Conservation (phyloP, 2,329 filamentous ascomycete species). For the Cyphellophora attinorum region DNA sequence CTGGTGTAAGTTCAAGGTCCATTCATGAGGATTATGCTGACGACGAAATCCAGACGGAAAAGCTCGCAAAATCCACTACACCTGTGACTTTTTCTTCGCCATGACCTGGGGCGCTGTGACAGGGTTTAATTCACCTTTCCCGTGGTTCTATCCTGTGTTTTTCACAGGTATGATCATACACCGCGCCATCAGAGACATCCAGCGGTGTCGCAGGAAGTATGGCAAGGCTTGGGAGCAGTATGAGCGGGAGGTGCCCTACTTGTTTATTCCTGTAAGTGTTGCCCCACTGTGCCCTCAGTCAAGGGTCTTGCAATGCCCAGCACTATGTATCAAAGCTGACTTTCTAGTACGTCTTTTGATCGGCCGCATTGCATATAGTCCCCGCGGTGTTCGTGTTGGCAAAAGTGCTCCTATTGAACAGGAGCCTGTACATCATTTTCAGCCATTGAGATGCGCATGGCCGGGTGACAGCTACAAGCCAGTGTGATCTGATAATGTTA, state of each 20-base stretch:
- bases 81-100: constrained; percentile 70
- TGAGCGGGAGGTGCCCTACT: constrained; percentile 67
- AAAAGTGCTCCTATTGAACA: too few species aligned
- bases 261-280: constrained; percentile 64
- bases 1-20: constrained; percentile 52
- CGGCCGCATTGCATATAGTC: neutral
- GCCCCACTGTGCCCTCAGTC: constrained; percentile 1
- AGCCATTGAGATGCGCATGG: too few species aligned
- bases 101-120: constrained; percentile 71
- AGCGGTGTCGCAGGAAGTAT: constrained; percentile 67
- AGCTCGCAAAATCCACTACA: constrained; percentile 73
- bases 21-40: constrained; percentile 4
- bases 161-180: constrained; percentile 73
- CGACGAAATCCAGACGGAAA: constrained; percentile 45
- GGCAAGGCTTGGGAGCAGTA: constrained; percentile 76
- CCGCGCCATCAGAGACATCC: constrained; percentile 64
- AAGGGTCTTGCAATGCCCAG: too few species aligned
- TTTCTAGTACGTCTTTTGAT: constrained; percentile 15
- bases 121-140: constrained; percentile 71
- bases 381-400: neutral
- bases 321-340: too few species aligned
- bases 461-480: too few species aligned
- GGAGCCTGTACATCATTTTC: too few species aligned
- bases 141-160: constrained; percentile 83
- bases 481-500: too few species aligned